Base-by-base conservation (phyloP, 2,329 filamentous ascomycete genomes). In the Pezicula radicicola region DNA sequence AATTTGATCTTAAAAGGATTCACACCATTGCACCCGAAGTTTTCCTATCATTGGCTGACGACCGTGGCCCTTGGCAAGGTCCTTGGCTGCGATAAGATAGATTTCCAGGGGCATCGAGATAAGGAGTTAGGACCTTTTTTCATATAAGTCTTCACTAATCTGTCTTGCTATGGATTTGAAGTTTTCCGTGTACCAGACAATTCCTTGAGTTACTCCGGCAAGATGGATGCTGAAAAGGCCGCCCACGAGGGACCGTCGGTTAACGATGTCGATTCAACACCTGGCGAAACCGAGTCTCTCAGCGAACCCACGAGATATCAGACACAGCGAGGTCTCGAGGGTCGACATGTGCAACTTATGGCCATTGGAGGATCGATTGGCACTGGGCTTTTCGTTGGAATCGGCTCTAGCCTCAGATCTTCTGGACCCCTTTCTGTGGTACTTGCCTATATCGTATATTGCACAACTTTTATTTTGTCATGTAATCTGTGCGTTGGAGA, bases 311-410 rank as follows among this genome's bases (percentile, higher is more conserved):
- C n/a, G 27, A 27, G 18, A 27, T 45, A 28, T 30, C 19, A 27
- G 8, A 72, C 83, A 47, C 69, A 58, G 6, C 65, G 69, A n/a
- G 68, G 69, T 3, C 49, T 57, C 16, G 44, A 28, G 18, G 44
- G 44, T n/a, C 46, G 58, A 6, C 56, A 60, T 30, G 46, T 59
- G 8, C 58, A 60, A 41, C 35, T 60, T 3, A 59, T 60, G 8
- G 48, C 58, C 5, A 51, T 60, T 30, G 58, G 58, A 18, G 72
- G 72, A 40, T 72, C 72, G 33, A 77, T 76, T 46, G 74, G 73
- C 21, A 78, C 76, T 4, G 76, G 76, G 40, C 64, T 78, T 9
- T 80, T 81, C 60, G 69, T 81, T 2, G 73, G 74, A n/a, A 74
- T 77, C 2, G 79, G 78, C 37, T 68, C 72, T 45, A 72, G 75